A percentile compares a stretch with the other conserved stretches of the same genome.
phyloP scores from a whole-genome alignment of 208 protist genomes.

The Wallacemonas sp. region DNA sequence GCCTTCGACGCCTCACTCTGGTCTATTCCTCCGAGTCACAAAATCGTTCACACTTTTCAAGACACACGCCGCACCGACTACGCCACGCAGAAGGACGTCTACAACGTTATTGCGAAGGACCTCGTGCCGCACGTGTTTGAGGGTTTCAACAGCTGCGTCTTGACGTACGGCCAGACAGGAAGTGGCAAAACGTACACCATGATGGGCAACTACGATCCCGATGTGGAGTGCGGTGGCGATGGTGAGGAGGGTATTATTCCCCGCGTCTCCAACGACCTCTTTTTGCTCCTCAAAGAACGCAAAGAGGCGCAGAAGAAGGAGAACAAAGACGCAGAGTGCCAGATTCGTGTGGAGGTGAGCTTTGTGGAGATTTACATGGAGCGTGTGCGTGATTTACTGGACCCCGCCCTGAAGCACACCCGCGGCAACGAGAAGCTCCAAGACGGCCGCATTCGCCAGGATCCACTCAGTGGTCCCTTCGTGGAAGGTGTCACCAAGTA shows the following conservation, averaged over 20 bases:
- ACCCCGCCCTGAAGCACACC: conserved; percentile 76
- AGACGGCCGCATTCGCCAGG: conserved; percentile 88
- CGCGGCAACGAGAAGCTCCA: conserved; percentile 78
- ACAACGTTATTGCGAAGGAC: conserved; percentile 88
- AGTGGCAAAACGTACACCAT: conserved; percentile 93
- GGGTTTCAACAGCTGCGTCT: conserved; percentile 91
- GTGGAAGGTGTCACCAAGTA: conserved; percentile 91
- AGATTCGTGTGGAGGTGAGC: conserved; percentile 91
- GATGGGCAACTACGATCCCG: conserved; percentile 86
- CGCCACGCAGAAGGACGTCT: conserved; percentile 88
- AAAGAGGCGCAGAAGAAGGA: conserved; percentile 32
- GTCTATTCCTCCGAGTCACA: conserved; percentile 87
- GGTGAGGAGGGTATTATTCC: conserved; percentile 91
- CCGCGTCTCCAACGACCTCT: conserved; percentile 90
- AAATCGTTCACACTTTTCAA: conserved; percentile 81
- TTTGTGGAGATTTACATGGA: conserved; percentile 99
- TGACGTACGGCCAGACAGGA: conserved; percentile 93
- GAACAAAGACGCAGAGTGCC: conserved; percentile 19
- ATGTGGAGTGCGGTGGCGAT: conserved; percentile 67
- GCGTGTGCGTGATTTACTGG: conserved; percentile 94
- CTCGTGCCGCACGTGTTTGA: conserved; percentile 93
- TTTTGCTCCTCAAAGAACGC: conserved; percentile 63
- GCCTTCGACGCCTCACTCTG: conserved; percentile 90
- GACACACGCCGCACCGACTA: conserved; percentile 74
- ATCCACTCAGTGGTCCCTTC: conserved; percentile 85